These are phyloP conservation scores for Phytophthora pini DNA, from an alignment of 352 stramenopile species.

Conservation along the genomic window DNA sequence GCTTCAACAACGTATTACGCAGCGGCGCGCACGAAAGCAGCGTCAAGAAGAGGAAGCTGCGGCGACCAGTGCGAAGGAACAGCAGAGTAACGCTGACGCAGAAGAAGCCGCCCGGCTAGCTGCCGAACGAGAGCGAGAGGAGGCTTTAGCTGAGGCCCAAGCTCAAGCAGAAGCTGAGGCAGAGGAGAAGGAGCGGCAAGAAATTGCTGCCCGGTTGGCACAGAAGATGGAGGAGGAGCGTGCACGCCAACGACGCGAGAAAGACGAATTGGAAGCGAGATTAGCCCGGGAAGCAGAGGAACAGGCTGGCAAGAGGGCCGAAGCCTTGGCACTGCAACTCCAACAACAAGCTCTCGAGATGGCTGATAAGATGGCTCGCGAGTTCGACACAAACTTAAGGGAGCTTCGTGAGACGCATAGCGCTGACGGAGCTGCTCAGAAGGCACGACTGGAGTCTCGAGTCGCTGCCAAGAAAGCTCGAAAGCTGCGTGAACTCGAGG, in stretches of 20 bases:
- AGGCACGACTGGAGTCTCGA: conserved; percentile 72
- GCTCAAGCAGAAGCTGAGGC: conserved; percentile 36
- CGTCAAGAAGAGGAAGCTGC: conserved; percentile 47
- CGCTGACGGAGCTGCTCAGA: conserved; percentile 64
- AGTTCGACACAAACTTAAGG: conserved; percentile 71
- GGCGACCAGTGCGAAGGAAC: conserved; percentile 2
- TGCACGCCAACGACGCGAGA: conserved; percentile 56
- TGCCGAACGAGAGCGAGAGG: conserved; percentile 23
- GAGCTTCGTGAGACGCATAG: conserved; percentile 65
- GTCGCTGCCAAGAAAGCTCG: conserved; percentile 82
- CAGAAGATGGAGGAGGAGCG: conserved; percentile 60
- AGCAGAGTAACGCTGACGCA: conserved; percentile 10
- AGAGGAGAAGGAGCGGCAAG: conserved; percentile 39
- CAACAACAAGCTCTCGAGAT: conserved; percentile 56
- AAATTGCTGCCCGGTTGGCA: conserved; percentile 38
- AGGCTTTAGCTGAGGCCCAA: conserved; percentile 31
- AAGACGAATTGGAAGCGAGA: conserved; percentile 46
- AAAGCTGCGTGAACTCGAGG: conserved; percentile 75
- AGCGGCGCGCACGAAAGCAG: conserved; percentile 56
- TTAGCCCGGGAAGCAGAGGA: conserved; percentile 55
- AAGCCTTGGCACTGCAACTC: conserved; percentile 28
- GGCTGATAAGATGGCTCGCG: conserved; percentile 60
- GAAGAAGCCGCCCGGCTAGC: conserved; percentile 20
- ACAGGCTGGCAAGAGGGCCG: conserved; percentile 38
- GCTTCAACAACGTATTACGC: conserved; percentile 66